These are phyloP conservation scores for Botrytis aclada DNA, from an alignment of 2,329 filamentous ascomycete genomes.

Conservation along the genomic window DNA sequence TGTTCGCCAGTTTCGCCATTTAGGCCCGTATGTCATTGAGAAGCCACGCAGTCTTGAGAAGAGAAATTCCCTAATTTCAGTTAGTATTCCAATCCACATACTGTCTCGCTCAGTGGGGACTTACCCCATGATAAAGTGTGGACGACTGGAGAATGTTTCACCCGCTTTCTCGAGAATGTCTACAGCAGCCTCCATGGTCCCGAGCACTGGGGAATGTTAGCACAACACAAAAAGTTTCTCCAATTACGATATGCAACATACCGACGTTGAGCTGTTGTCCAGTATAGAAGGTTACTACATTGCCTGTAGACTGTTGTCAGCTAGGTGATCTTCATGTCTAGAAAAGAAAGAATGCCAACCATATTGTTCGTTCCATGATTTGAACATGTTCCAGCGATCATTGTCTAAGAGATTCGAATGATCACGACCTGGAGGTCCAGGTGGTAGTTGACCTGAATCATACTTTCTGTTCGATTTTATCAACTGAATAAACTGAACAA, in stretches of 20 bases:
- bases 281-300: background rate
- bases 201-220: background rate
- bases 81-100: background rate
- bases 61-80: background rate
- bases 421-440: background rate
- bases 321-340: background rate
- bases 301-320: background rate
- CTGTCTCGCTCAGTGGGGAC: background rate
- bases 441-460: background rate
- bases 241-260: background rate
- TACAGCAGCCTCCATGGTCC: background rate
- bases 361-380: background rate
- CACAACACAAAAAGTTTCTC: background rate
- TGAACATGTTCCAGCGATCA: constrained; percentile 4
- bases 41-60: constrained; percentile 2
- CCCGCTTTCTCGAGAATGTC: background rate
- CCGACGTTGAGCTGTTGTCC: background rate
- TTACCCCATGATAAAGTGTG: background rate
- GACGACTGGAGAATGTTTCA: background rate
- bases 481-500: background rate
- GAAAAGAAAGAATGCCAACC: background rate
- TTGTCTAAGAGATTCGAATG: background rate
- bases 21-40: constrained; percentile 1
- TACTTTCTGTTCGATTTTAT: background rate
- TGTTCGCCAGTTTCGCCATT: constrained; percentile 3